A percentile compares a stretch with the other conserved stretches of the same genome.
Evolutionary conservation across 2,329 filamentous ascomycete species (phyloP).

Genomic region (Aulographum hederae): DNA sequence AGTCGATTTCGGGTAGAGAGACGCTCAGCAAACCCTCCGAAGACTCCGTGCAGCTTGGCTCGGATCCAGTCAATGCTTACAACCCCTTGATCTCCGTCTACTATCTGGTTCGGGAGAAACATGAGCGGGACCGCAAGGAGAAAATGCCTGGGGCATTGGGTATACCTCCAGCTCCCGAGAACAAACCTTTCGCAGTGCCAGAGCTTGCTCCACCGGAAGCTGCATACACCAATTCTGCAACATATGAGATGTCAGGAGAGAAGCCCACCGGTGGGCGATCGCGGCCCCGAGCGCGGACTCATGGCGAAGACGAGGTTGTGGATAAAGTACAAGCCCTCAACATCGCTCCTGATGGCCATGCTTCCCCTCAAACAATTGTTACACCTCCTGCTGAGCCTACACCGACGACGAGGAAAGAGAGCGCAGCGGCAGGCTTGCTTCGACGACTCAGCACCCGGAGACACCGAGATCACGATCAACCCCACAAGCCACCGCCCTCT

Average conservation of each 20-base stretch:
- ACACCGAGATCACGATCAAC: conserved; percentile 36
- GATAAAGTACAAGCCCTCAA: conserved; percentile 54
- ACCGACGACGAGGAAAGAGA: conserved; percentile 57
- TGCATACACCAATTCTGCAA: conserved; percentile 69
- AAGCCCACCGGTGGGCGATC: conserved; percentile 69
- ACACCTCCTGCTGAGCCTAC: conserved; percentile 35
- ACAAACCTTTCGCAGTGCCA: conserved; percentile 43
- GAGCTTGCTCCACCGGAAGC: conserved; percentile 68
- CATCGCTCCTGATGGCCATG: conserved; percentile 27
- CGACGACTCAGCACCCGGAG: conserved; percentile 81
- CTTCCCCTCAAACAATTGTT: conserved; percentile 29
- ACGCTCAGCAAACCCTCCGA: conserved; percentile 69
- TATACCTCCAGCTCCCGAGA: conserved; percentile 33
- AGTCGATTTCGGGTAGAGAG: conserved; percentile 75
- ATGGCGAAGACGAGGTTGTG: conserved; percentile 79
- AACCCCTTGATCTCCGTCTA: conserved; percentile 87
- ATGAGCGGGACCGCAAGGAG: conserved; percentile 53
- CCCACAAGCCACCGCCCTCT: conserved; percentile 41
- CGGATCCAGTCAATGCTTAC: conserved; percentile 83
- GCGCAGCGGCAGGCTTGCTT: conserved; percentile 65
- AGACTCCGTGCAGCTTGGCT: conserved; percentile 65
- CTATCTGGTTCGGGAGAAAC: conserved; percentile 88
- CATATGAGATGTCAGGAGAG: conserved; percentile 81
- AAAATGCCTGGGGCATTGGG: conserved; percentile 39
- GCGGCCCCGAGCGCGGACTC: conserved; percentile 72